phyloP scores from a whole-genome alignment of 139 green algal genomes.

The Micromonas commoda region DNA sequence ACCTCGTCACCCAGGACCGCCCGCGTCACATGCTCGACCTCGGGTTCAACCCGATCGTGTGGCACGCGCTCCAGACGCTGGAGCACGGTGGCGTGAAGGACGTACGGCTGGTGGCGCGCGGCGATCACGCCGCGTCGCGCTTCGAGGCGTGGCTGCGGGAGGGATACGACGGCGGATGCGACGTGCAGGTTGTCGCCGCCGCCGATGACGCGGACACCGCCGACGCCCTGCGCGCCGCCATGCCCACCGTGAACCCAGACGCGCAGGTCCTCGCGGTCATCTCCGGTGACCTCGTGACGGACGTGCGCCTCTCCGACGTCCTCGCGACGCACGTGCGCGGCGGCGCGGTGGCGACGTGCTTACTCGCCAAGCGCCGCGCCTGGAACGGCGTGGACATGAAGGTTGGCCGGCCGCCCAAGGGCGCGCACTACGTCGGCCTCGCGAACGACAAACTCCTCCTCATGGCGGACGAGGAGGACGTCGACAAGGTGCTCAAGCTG shows the following conservation, averaged over 20 bases:
- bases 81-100: background rate
- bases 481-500: slow-evolving; percentile 2
- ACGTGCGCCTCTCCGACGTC: slow-evolving; percentile 3
- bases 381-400: slow-evolving; percentile 2
- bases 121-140: background rate
- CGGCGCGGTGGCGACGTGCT: background rate
- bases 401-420: background rate
- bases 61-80: background rate
- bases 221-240: background rate
- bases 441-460: background rate
- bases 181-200: background rate
- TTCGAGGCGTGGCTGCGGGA: background rate
- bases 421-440: slow-evolving; percentile 2
- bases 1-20: background rate
- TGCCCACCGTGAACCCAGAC: background rate
- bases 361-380: background rate
- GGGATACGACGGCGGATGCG: background rate
- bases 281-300: background rate
- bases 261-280: background rate
- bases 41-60: background rate
- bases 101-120: background rate
- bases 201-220: slow-evolving; percentile 5
- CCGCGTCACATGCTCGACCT: background rate
- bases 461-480: background rate
- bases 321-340: background rate